A percentile compares a stretch with the other conserved stretches of the same genome.
Evolutionary conservation across 2,329 filamentous ascomycete species (phyloP).

Genomic region (Penicillium concentricum): DNA sequence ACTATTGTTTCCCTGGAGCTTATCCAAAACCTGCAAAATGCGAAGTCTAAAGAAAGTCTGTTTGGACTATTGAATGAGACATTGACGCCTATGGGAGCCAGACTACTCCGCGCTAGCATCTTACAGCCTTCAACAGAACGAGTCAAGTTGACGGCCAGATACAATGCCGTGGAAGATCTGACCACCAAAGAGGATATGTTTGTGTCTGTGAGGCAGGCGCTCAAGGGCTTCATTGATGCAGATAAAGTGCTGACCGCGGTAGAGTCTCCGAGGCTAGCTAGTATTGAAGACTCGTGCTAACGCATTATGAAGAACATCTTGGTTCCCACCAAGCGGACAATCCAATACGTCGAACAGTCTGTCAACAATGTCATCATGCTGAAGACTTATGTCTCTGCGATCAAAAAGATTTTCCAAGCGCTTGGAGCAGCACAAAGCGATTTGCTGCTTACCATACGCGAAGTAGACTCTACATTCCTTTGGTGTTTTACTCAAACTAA

Average conservation of each 20-base stretch:
- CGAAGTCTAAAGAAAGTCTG: conserved; percentile 77
- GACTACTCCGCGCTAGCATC: conserved; percentile 80
- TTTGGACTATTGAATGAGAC: conserved; percentile 86
- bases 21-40: conserved; percentile 77
- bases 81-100: conserved; percentile 80
- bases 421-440: conserved; percentile 63
- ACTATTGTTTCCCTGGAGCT: conserved; percentile 86
- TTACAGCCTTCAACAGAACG: conserved; percentile 80
- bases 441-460: conserved; percentile 66
- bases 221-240: conserved; percentile 74
- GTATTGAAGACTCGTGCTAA: neutral
- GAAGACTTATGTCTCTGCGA: conserved; percentile 73
- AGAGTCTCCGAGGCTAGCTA: conserved; percentile 18
- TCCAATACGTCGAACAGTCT: conserved; percentile 72
- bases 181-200: conserved; percentile 83
- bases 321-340: conserved; percentile 63
- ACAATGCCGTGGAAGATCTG: conserved; percentile 81
- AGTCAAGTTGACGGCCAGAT: conserved; percentile 67
- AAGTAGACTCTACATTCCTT: conserved; percentile 38
- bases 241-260: conserved; percentile 78
- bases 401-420: conserved; percentile 66
- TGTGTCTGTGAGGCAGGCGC: conserved; percentile 67
- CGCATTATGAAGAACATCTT: conserved; percentile 64
- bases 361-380: conserved; percentile 85
- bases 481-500: conserved; percentile 1